These are phyloP conservation scores for Verticillium tricorpus DNA, from an alignment of 2,329 filamentous ascomycete genomes.

Conservation along the genomic window DNA sequence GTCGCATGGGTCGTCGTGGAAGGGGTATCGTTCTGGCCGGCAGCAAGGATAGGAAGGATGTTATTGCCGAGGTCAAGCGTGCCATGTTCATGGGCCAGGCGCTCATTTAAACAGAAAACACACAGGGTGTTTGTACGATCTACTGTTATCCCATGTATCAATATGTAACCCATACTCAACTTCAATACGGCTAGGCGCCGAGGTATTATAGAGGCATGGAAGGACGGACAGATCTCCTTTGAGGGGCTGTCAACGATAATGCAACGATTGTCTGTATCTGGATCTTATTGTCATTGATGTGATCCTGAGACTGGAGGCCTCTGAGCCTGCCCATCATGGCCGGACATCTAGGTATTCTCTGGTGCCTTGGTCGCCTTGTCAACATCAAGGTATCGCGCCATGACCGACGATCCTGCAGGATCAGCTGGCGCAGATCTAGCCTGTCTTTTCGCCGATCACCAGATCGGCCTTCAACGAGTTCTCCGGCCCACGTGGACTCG, in stretches of 20 bases:
- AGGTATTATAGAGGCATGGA: background rate
- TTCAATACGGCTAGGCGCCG: background rate
- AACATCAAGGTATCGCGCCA: too few species aligned
- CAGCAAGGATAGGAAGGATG: constrained; percentile 81
- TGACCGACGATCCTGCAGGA: too few species aligned
- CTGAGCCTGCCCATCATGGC: too few species aligned
- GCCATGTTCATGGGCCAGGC: constrained; percentile 82
- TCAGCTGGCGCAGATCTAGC: too few species aligned
- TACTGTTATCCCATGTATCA: background rate
- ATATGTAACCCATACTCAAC: background rate
- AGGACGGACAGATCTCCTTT: background rate
- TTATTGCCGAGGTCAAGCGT: constrained; percentile 87
- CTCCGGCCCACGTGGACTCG: background rate
- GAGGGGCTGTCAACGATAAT: background rate
- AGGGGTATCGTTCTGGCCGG: constrained; percentile 87
- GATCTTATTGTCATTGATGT: background rate
- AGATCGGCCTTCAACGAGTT: background rate
- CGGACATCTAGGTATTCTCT: too few species aligned
- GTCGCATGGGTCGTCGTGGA: constrained; percentile 86
- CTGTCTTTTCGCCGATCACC: background rate
- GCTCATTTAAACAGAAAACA: constrained; percentile 49
- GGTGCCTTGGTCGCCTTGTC: too few species aligned
- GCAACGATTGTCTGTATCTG: background rate
- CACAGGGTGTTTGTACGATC: constrained; percentile 2
- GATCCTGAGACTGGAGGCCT: too few species aligned